phyloP scores from a whole-genome alignment of 208 protist genomes.

The Wallacemonas sp. region DNA sequence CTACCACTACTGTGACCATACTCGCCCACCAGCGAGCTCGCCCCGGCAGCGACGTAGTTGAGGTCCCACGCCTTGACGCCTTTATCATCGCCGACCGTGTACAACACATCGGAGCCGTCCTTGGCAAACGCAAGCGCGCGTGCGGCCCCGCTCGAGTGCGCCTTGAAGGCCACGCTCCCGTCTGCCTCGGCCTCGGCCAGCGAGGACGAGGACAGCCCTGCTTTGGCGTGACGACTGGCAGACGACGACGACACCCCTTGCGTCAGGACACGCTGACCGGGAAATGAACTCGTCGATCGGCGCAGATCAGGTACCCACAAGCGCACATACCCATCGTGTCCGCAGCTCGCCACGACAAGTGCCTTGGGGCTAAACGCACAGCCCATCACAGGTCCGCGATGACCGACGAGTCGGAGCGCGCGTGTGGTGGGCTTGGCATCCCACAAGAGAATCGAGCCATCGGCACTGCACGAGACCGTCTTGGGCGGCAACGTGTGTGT shows the following conservation, averaged over 20 bases:
- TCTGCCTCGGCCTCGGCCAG: background rate
- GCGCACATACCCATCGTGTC: slow-evolving; percentile 84
- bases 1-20: no score
- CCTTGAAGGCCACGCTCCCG: slow-evolving; percentile 46
- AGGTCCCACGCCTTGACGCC: slow-evolving; percentile 86
- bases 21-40: no score
- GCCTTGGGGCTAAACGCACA: slow-evolving; percentile 48
- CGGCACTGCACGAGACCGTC: slow-evolving; percentile 68
- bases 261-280: slow-evolving; percentile 11
- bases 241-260: slow-evolving; percentile 1
- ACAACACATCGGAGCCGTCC: slow-evolving; percentile 62
- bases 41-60: no score
- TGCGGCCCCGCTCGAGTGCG: slow-evolving; percentile 65
- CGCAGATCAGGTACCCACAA: slow-evolving; percentile 74
- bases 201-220: background rate
- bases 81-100: slow-evolving; percentile 86
- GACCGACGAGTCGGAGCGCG: slow-evolving; percentile 75
- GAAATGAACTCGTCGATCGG: slow-evolving; percentile 30
- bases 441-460: slow-evolving; percentile 90
- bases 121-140: slow-evolving; percentile 69
- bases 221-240: background rate
- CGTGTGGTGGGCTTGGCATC: slow-evolving; percentile 65
- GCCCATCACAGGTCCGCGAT: slow-evolving; percentile 76
- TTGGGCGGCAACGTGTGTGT: slow-evolving; percentile 29
- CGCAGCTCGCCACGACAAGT: slow-evolving; percentile 66